Evolutionary conservation across 495 filamentous ascomycete genomes (phyloP).

Genomic region (Penicillium waksmanii): DNA sequence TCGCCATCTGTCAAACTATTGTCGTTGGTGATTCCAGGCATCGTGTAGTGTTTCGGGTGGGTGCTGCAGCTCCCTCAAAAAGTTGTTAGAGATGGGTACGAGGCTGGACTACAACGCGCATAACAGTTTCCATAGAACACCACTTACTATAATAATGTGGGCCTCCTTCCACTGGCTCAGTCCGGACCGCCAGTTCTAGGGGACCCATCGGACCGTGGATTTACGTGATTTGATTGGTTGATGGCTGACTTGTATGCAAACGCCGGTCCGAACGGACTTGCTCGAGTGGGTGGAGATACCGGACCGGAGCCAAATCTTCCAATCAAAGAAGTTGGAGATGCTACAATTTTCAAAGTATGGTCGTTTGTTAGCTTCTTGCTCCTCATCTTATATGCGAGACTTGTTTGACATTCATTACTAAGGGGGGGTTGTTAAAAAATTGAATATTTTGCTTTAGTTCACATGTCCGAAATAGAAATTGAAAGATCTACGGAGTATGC

Average conservation of each 20-base stretch:
- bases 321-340: neutral
- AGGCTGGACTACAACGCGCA: neutral
- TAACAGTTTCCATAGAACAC: neutral
- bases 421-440: neutral
- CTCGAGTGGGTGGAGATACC: neutral
- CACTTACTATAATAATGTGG: neutral
- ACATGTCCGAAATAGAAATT: neutral
- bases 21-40: constrained; percentile 7
- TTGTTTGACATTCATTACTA: neutral
- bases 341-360: neutral
- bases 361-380: neutral
- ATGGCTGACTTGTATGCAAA: neutral
- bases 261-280: neutral
- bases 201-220: neutral
- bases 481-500: neutral
- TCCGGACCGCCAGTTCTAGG: neutral
- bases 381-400: neutral
- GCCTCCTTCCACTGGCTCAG: neutral
- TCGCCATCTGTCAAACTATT: neutral
- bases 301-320: neutral
- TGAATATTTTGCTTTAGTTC: too few species aligned
- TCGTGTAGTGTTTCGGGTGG: neutral
- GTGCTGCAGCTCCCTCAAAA: neutral
- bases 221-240: neutral
- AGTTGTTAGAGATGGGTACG: neutral